These are phyloP conservation scores for Trichophyton simii DNA, from an alignment of 2,329 filamentous ascomycete species.

Conservation along the genomic window DNA sequence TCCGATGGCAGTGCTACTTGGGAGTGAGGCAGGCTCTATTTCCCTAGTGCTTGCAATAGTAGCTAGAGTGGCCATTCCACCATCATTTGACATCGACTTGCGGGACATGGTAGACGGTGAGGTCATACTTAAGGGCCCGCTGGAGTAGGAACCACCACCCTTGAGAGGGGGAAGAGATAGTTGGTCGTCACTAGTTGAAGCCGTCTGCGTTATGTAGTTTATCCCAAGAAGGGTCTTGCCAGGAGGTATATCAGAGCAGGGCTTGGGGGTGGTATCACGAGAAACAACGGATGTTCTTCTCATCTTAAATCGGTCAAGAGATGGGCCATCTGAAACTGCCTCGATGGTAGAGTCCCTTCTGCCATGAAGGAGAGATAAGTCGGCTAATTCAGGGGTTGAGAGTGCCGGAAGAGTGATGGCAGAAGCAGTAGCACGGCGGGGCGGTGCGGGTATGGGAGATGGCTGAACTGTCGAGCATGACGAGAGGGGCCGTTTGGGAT, in stretches of 20 bases:
- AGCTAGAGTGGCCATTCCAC: conserved; percentile 8
- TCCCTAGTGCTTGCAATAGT: conserved; percentile 5
- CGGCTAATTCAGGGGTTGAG: conserved; percentile 6
- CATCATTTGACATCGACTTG: conserved; percentile 1
- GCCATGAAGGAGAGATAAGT: neutral
- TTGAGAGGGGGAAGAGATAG: conserved; percentile 13
- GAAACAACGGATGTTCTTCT: neutral
- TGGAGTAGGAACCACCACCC: conserved; percentile 4
- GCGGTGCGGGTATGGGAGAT: neutral
- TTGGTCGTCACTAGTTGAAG: conserved; percentile 9
- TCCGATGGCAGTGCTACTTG: neutral
- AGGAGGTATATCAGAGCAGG: neutral
- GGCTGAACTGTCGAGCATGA: neutral
- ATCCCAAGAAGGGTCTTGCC: conserved; percentile 12
- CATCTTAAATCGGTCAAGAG: conserved; percentile 5
- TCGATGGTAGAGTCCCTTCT: neutral
- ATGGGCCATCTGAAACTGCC: neutral
- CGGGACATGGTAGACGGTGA: conserved; percentile 6
- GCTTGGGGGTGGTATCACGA: neutral
- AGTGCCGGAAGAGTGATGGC: neutral
- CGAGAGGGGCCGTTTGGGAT: conserved; percentile 10
- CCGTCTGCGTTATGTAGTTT: conserved; percentile 13
- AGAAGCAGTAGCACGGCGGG: neutral
- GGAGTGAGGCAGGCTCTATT: neutral
- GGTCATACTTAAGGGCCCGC: neutral